A percentile compares a stretch with the other conserved stretches of the same genome.
phyloP scores from a whole-genome alignment of 2,329 filamentous ascomycete species.

The Colletotrichum incanum region DNA sequence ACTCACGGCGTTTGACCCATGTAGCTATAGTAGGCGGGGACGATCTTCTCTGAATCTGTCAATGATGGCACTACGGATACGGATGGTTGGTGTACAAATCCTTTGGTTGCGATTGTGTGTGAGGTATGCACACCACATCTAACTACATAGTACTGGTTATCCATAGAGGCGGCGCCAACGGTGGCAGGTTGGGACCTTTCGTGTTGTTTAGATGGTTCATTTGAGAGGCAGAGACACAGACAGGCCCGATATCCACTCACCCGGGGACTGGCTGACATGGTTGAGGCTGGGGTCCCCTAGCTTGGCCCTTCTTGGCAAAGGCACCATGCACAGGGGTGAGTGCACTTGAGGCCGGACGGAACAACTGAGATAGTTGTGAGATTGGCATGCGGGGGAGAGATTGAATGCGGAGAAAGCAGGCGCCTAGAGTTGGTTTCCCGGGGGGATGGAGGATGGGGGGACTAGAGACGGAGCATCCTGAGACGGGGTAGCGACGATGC shows the following conservation, averaged over 20 bases:
- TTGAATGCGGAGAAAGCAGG: conserved; percentile 28
- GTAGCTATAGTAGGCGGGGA: neutral
- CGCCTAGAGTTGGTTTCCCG: conserved; percentile 1
- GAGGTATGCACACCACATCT: neutral
- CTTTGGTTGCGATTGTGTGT: neutral
- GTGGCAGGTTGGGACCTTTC: neutral
- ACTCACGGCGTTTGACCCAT: neutral
- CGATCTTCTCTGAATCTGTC: neutral
- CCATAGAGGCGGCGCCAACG: neutral
- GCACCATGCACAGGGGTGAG: conserved; percentile 6
- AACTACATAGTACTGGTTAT: neutral
- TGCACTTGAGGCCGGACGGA: conserved; percentile 9
- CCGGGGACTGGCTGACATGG: conserved; percentile 8
- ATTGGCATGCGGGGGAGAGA: conserved; percentile 38
- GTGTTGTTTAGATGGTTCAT: conserved; percentile 1
- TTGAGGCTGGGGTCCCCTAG: conserved; percentile 25
- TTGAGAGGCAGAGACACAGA: neutral
- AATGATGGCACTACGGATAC: neutral
- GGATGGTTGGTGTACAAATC: neutral
- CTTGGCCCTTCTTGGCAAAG: conserved; percentile 30
- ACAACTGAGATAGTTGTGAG: conserved; percentile 4
- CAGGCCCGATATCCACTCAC: conserved; percentile 22
- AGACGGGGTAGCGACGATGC: conserved; percentile 15
- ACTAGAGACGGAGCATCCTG: conserved; percentile 1
- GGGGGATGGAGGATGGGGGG: neutral